Base-by-base conservation (phyloP, 768 basidiomycete genomes). In the Naganishia randhawae region DNA sequence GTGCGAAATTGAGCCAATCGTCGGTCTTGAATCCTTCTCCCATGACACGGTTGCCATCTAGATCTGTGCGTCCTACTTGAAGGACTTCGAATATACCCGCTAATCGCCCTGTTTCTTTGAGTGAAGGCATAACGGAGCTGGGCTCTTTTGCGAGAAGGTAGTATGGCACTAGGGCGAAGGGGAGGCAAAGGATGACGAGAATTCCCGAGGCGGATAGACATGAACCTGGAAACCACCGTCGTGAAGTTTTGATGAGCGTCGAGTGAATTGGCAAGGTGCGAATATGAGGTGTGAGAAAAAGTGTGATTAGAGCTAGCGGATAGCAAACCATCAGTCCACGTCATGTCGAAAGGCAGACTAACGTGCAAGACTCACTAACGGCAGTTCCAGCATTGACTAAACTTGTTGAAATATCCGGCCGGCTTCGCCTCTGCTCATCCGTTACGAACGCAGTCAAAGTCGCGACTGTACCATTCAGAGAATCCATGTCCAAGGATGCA, bases 111-210 rank as follows among this genome's bases (percentile, higher is more conserved):
- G n/a, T 10, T 32, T 33, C 45, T 27, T 17, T 16, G 25, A 50
- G 5, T 14, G 57, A 61, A 9, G 57, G 57, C 57, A 61, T 39
- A 25, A 13, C 7, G 10, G 39, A 39, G 39, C 37, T 61, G 7
- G 57, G 37, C 7, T 61, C 57, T 61, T 39, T 41, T 13, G 57
- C 57, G 22, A 61, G 37, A 52, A 79, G 77, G 69, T 79, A 79
- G 66, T 79, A 79, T 45, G 78, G 78, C 5, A 79, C 78, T 7
- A 79, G 69, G 2, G 76, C 73, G 31, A 77, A 69, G 7, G 78
- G 78, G 13, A 79, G 73, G 33, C 72, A 67, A 4, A 79, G 69
- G 33, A 71, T 55, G 14, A 78, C 70, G 39, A 79, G 70, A 22
- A 65, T 67, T 0, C 63, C 57, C 19, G 77, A 71, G 10, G 75